These are phyloP conservation scores for Seiridium unicorne DNA, from an alignment of 2,329 filamentous ascomycete species.

Conservation along the genomic window DNA sequence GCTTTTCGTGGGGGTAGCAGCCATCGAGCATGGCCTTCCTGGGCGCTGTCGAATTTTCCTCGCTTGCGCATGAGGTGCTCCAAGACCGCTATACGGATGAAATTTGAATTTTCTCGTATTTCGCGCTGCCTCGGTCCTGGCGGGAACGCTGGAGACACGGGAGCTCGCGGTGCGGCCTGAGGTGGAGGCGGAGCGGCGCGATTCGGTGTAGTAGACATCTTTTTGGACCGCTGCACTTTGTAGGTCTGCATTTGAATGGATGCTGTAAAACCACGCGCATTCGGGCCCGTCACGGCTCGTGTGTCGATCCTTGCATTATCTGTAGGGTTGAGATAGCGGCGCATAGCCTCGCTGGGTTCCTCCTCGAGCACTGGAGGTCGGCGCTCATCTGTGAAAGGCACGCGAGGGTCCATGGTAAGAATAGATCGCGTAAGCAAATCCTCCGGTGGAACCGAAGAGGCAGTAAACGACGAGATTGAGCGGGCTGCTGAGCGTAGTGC, in stretches of 20 bases:
- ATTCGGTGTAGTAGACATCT: constrained; percentile 23
- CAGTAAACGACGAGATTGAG: constrained; percentile 61
- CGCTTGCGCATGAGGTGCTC: constrained; percentile 69
- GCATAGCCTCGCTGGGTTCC: constrained; percentile 63
- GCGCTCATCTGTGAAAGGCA: constrained; percentile 67
- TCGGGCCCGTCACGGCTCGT: constrained; percentile 20
- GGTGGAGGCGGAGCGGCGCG: constrained; percentile 23
- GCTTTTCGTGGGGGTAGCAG: constrained; percentile 64
- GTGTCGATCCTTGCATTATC: constrained; percentile 46
- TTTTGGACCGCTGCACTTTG: constrained; percentile 53
- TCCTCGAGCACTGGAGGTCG: constrained; percentile 62
- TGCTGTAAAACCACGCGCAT: constrained; percentile 52
- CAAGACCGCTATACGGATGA: constrained; percentile 69
- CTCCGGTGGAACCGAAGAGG: constrained; percentile 63
- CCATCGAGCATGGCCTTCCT: constrained; percentile 66
- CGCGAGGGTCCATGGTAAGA: constrained; percentile 63
- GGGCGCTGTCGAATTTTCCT: constrained; percentile 65
- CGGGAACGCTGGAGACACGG: constrained; percentile 33
- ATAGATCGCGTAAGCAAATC: constrained; percentile 68
- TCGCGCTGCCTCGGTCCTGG: constrained; percentile 60
- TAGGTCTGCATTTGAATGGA: constrained; percentile 74
- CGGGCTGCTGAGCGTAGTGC: constrained; percentile 63
- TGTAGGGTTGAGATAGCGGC: constrained; percentile 67
- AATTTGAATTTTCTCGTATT: constrained; percentile 68
- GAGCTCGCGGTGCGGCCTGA: constrained; percentile 23